A percentile compares a stretch with the other conserved stretches of the same genome.
Conservation (phyloP, 495 filamentous ascomycete genomes). For the Letharia lupina region DNA sequence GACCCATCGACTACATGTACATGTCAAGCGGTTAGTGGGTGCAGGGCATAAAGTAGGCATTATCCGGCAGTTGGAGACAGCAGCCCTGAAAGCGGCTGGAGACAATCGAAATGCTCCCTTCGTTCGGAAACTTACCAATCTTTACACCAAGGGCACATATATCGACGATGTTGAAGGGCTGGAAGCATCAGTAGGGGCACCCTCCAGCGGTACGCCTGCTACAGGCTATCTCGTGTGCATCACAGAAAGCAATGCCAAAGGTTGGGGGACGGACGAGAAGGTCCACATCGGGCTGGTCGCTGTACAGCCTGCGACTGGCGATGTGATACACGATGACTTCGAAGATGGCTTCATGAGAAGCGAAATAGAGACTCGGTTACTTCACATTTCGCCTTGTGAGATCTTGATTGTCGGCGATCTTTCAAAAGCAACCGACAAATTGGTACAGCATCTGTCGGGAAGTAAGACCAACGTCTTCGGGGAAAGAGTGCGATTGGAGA, state of each 20-base stretch:
- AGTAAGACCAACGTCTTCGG: slow-evolving; percentile 90
- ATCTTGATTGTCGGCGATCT: slow-evolving; percentile 91
- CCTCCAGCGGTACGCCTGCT: slow-evolving; percentile 50
- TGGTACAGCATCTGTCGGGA: slow-evolving; percentile 81
- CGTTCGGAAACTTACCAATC: slow-evolving; percentile 82
- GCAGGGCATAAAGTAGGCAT: slow-evolving; percentile 95
- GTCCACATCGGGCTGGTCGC: slow-evolving; percentile 89
- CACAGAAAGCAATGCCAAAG: slow-evolving; percentile 79
- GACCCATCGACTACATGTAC: slow-evolving; percentile 83
- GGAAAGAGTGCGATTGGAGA: slow-evolving; percentile 77
- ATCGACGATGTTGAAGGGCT: slow-evolving; percentile 88
- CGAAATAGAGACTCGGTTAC: slow-evolving; percentile 85
- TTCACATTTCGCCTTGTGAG: slow-evolving; percentile 95
- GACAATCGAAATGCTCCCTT: slow-evolving; percentile 94
- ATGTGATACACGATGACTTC: slow-evolving; percentile 94
- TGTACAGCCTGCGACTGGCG: slow-evolving; percentile 90
- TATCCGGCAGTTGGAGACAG: slow-evolving; percentile 93
- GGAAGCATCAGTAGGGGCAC: slow-evolving; percentile 41
- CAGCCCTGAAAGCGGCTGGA: slow-evolving; percentile 92
- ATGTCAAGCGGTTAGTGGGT: slow-evolving; percentile 85
- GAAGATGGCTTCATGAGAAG: slow-evolving; percentile 98
- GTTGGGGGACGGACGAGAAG: slow-evolving; percentile 83
- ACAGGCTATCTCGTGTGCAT: slow-evolving; percentile 91
- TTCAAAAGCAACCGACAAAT: slow-evolving; percentile 87
- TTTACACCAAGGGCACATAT: slow-evolving; percentile 98